These are phyloP conservation scores for Trypanosoma melophagium DNA, from an alignment of 208 protist genomes.

Conservation along the genomic window DNA sequence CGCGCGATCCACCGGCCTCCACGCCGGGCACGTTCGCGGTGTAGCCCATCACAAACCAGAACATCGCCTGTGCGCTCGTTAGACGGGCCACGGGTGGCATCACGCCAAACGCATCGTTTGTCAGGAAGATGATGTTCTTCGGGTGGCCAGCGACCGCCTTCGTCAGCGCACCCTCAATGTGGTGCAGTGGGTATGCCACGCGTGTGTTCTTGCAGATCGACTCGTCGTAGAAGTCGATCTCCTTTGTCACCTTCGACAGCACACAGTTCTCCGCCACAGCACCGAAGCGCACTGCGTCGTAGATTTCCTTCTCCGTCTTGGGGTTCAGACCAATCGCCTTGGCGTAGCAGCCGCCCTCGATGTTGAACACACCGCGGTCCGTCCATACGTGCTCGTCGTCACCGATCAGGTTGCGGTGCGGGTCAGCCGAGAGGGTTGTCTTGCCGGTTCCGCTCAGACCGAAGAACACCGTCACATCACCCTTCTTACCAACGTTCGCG, in stretches of 20 bases:
- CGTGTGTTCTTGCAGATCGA: slow-evolving; percentile 97
- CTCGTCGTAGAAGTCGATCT: slow-evolving; percentile 93
- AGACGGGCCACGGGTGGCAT: slow-evolving; percentile 94
- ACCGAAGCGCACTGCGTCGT: slow-evolving; percentile 84
- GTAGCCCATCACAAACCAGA: slow-evolving; percentile 94
- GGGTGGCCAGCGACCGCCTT: slow-evolving; percentile 84
- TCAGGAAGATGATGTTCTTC: slow-evolving; percentile 96
- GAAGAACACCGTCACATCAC: slow-evolving; percentile 89
- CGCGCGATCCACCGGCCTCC: slow-evolving; percentile 91
- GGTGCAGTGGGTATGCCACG: slow-evolving; percentile 93
- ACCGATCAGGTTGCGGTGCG: slow-evolving; percentile 82
- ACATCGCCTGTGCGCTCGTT: slow-evolving; percentile 93
- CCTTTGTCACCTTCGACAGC: slow-evolving; percentile 50
- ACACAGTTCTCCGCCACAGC: slow-evolving; percentile 89
- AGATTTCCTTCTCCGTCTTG: slow-evolving; percentile 93
- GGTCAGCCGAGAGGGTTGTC: slow-evolving; percentile 92
- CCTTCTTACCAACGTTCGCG: slow-evolving; percentile 86
- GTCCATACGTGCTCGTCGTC: slow-evolving; percentile 94
- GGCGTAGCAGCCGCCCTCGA: slow-evolving; percentile 94
- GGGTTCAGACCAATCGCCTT: slow-evolving; percentile 89
- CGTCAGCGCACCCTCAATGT: slow-evolving; percentile 92
- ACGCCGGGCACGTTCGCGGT: slow-evolving; percentile 94
- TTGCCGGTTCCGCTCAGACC: slow-evolving; percentile 92
- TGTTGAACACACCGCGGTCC: slow-evolving; percentile 90
- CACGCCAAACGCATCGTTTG: slow-evolving; percentile 97